A percentile compares a stretch with the other conserved stretches of the same genome.
Evolutionary conservation across 1,284 basidiomycete species (phyloP).

Genomic region (Thecaphora thlaspeos): DNA sequence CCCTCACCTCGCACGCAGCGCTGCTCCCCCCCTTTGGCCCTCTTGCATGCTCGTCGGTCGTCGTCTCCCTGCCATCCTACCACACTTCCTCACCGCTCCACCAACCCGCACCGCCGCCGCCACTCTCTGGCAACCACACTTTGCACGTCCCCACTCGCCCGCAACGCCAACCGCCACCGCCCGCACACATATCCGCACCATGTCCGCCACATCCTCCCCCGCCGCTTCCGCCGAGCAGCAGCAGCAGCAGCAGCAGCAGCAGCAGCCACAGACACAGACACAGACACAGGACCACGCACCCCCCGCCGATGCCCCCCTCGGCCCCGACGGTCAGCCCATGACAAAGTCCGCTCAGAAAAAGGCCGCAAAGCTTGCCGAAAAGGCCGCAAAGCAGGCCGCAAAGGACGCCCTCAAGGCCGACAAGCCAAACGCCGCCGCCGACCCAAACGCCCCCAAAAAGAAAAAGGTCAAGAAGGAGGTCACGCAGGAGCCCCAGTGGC

Average conservation of each 20-base stretch:
- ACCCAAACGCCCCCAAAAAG: slow-evolving; percentile 43
- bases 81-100: too few species aligned
- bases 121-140: too few species aligned
- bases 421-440: slow-evolving; percentile 24
- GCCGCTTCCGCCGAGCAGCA: slow-evolving; percentile 12
- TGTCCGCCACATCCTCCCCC: slow-evolving; percentile 16
- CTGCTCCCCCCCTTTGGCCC: too few species aligned
- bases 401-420: slow-evolving; percentile 52
- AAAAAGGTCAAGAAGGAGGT: slow-evolving; percentile 55
- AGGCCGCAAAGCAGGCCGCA: slow-evolving; percentile 48
- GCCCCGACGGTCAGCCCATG: slow-evolving; percentile 39
- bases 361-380: slow-evolving; percentile 48
- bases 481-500: slow-evolving; percentile 51
- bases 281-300: slow-evolving; percentile 12
- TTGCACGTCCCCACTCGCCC: too few species aligned
- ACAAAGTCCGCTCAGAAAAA: slow-evolving; percentile 50
- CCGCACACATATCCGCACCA: slow-evolving; percentile 8
- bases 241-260: slow-evolving; percentile 10
- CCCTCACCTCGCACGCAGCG: too few species aligned
- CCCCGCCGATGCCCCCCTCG: slow-evolving; percentile 24
- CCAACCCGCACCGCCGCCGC: too few species aligned
- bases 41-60: too few species aligned
- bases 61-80: too few species aligned
- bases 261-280: slow-evolving; percentile 8
- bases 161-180: not conserved